These are phyloP conservation scores for Amauroascus niger DNA, from an alignment of 2,329 filamentous ascomycete species.

Conservation along the genomic window DNA sequence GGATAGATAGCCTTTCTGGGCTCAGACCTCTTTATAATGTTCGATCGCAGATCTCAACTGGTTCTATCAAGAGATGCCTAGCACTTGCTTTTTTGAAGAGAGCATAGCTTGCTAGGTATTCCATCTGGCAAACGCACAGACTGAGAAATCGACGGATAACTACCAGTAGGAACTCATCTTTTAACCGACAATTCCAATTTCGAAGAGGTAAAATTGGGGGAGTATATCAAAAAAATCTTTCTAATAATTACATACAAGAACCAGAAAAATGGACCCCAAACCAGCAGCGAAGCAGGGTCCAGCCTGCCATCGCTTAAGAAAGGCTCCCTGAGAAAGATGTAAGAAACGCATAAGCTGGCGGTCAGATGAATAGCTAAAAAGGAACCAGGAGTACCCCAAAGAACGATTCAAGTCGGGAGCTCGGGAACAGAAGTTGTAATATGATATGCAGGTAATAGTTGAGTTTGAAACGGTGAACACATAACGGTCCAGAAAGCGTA, in stretches of 20 bases:
- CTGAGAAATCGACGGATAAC: too few species aligned
- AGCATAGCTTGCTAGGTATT: too few species aligned
- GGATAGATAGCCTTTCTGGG: too few species aligned
- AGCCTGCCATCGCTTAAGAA: neutral
- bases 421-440: neutral
- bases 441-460: neutral
- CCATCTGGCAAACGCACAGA: too few species aligned
- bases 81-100: too few species aligned
- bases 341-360: neutral
- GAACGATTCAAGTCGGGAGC: neutral
- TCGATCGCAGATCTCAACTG: too few species aligned
- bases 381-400: neutral
- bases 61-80: too few species aligned
- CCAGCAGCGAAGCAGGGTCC: neutral
- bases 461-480: neutral
- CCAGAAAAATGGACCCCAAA: neutral
- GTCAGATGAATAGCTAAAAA: neutral
- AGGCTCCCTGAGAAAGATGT: neutral
- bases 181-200: too few species aligned
- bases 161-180: neutral
- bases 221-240: neutral
- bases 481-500: neutral
- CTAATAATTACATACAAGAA: constrained; percentile 1
- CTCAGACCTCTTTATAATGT: too few species aligned
- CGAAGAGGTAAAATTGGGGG: neutral